A percentile compares a stretch with the other conserved stretches of the same genome.
These are phyloP conservation scores for Chrysosporium keratinophilum DNA, from an alignment of 2,329 filamentous ascomycete genomes.

Conservation along the genomic window DNA sequence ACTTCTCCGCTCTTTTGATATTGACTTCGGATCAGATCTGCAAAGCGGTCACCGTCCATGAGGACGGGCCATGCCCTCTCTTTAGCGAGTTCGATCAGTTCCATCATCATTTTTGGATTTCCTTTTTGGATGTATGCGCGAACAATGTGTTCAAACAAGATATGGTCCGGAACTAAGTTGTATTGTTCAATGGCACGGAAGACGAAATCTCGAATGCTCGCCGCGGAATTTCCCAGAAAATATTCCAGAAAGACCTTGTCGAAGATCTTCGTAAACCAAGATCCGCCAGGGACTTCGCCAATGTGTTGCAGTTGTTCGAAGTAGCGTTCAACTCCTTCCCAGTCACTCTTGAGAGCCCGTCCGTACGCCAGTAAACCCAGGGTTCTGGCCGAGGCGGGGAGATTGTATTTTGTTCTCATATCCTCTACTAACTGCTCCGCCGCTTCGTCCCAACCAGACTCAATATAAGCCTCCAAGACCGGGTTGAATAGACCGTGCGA, in stretches of 20 bases:
- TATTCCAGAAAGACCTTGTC: slow-evolving; percentile 36
- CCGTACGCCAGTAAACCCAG: slow-evolving; percentile 30
- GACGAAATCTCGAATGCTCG: slow-evolving; percentile 29
- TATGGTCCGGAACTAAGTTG: slow-evolving; percentile 28
- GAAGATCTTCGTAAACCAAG: slow-evolving; percentile 26
- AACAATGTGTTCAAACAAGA: slow-evolving; percentile 33
- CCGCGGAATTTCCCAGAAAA: slow-evolving; percentile 29
- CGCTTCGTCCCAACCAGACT: slow-evolving; percentile 28
- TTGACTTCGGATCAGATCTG: slow-evolving; percentile 27
- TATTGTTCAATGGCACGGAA: slow-evolving; percentile 29
- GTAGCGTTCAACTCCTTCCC: slow-evolving; percentile 32
- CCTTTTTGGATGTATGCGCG: slow-evolving; percentile 34
- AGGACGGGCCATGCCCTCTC: slow-evolving; percentile 27
- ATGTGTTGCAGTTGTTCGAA: slow-evolving; percentile 31
- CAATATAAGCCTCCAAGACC: slow-evolving; percentile 32
- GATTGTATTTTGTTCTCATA: slow-evolving; percentile 25
- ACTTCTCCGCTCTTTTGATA: slow-evolving; percentile 28
- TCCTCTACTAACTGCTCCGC: slow-evolving; percentile 29
- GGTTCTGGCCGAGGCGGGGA: slow-evolving; percentile 27
- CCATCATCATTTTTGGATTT: slow-evolving; percentile 23
- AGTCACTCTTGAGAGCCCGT: slow-evolving; percentile 31
- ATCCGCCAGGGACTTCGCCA: slow-evolving; percentile 22
- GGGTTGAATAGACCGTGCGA: slow-evolving; percentile 34
- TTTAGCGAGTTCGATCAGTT: slow-evolving; percentile 25
- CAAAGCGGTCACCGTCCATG: slow-evolving; percentile 24